Base-by-base conservation (phyloP, 257 asterid genomes). In the Anisodus acutangulus region DNA sequence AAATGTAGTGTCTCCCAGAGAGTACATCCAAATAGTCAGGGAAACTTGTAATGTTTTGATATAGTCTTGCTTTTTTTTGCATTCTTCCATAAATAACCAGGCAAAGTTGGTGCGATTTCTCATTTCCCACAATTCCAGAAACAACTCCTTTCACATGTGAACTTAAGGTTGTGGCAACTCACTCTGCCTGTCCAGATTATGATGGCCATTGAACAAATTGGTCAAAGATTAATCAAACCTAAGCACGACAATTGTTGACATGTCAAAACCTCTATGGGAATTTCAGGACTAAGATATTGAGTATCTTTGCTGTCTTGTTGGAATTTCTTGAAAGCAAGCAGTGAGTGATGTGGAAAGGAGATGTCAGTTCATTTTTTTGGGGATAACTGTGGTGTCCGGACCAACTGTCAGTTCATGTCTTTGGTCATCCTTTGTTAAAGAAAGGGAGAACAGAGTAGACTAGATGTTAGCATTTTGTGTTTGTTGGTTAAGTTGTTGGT, bases 61-160 rank as follows among this genome's bases (percentile, higher is more conserved):
- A 26, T 49, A 57, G 58, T 76, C 45, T 51, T 76, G 59, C 80
- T 72, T 51, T 6, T 11, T 72, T 72, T 72, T 72, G 62, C 80
- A 11, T 47, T 72, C 10, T 49, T 22, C 15, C 62, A 26, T 76
- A 3, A 47, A 76, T 71, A 76, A 11, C 62, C 12, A 22, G 1
- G 39, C 81, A 22, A 22, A 19, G 17, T 49, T 51, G 45, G 62
- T 53, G 39, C 62, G 11, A 9, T 7, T 76, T 76, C 43, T 47
- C 39, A 72, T 72, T 72, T 49, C 11, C 22, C 62, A 22, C 47
- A 22, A 26, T 26, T 76, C 13, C 63, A 51, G 16, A 76, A 57
- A 76, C 22, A 1, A 26, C 81, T 3, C 62, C 43, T 51, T 51
- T 51, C 45, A 51, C 81, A 76, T 51, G 47, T 76, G 22, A 51